Conservation (phyloP, 352 stramenopile species). For the Pythium aphanidermatum region DNA sequence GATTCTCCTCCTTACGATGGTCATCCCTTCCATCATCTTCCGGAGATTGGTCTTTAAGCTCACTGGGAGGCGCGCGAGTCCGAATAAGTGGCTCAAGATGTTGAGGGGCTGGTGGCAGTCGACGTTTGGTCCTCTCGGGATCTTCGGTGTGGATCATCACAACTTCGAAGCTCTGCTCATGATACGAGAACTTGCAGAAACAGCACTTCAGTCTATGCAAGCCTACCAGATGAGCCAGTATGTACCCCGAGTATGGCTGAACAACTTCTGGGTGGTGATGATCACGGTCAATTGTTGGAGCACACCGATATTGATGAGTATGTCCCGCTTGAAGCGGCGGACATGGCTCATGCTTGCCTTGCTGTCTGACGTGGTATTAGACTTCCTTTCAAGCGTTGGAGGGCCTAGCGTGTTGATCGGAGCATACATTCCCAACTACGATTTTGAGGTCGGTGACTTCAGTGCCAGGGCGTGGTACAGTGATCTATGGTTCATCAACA, state of each 20-base stretch:
- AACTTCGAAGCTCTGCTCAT: constrained; percentile 17
- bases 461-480: constrained; percentile 13
- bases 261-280: constrained; percentile 17
- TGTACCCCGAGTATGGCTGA: constrained; percentile 17
- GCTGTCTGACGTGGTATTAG: constrained; percentile 22
- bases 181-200: constrained; percentile 9
- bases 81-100: background rate
- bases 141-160: constrained; percentile 16
- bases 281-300: constrained; percentile 34
- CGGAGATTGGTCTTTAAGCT: constrained; percentile 11
- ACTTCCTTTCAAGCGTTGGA: constrained; percentile 33
- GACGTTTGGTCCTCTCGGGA: constrained; percentile 9
- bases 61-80: background rate
- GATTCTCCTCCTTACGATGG: constrained; percentile 3
- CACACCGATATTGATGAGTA: constrained; percentile 22
- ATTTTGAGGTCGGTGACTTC: constrained; percentile 7
- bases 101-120: background rate
- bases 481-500: constrained; percentile 19
- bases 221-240: constrained; percentile 19
- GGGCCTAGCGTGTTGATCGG: constrained; percentile 18
- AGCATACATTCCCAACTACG: constrained; percentile 19
- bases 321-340: constrained; percentile 6
- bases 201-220: constrained; percentile 18
- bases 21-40: constrained; percentile 4
- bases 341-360: constrained; percentile 28